Percentiles rank a stretch among this genome's conserved stretches.
Evolutionary conservation across 352 stramenopile genomes (phyloP).

Genomic region (Phytophthora tubulina): DNA sequence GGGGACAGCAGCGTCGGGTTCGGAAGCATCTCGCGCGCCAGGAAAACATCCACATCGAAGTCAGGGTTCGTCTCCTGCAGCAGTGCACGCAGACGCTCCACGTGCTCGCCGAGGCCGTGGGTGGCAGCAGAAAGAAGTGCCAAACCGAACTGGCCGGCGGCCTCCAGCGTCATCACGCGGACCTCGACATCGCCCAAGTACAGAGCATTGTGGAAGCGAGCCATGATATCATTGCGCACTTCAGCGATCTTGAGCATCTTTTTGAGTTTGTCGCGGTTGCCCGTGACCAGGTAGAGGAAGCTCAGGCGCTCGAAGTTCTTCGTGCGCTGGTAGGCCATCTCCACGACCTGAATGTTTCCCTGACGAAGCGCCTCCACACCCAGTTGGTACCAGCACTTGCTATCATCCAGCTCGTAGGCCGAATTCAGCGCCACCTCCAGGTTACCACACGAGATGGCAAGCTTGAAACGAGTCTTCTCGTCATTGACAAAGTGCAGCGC

Average conservation of each 20-base stretch:
- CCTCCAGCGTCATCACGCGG: constrained; percentile 96
- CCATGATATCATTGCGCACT: constrained; percentile 98
- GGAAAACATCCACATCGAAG: constrained; percentile 75
- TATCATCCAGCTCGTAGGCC: constrained; percentile 95
- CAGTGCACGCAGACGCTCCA: constrained; percentile 92
- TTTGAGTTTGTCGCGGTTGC: constrained; percentile 98
- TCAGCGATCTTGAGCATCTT: constrained; percentile 99
- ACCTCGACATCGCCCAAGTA: constrained; percentile 97
- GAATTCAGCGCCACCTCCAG: constrained; percentile 98
- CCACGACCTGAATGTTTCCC: constrained; percentile 99
- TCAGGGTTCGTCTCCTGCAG: constrained; percentile 92
- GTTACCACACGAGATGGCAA: constrained; percentile 99
- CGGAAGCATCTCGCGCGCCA: constrained; percentile 68
- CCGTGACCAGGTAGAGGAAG: constrained; percentile 99
- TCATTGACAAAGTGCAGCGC: constrained; percentile 99
- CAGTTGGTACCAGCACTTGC: constrained; percentile 97
- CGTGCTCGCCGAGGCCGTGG: constrained; percentile 96
- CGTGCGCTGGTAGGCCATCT: constrained; percentile 99
- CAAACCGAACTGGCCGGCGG: constrained; percentile 95
- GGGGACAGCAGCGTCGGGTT: constrained; percentile 93
- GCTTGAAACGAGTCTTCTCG: constrained; percentile 98
- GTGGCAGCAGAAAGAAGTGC: constrained; percentile 97
- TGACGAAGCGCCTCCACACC: constrained; percentile 97
- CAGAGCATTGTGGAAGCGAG: constrained; percentile 98
- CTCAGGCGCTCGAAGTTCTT: constrained; percentile 99